Evolutionary conservation across 2,329 filamentous ascomycete species (phyloP).

Genomic region (Niveomyces coronatus): DNA sequence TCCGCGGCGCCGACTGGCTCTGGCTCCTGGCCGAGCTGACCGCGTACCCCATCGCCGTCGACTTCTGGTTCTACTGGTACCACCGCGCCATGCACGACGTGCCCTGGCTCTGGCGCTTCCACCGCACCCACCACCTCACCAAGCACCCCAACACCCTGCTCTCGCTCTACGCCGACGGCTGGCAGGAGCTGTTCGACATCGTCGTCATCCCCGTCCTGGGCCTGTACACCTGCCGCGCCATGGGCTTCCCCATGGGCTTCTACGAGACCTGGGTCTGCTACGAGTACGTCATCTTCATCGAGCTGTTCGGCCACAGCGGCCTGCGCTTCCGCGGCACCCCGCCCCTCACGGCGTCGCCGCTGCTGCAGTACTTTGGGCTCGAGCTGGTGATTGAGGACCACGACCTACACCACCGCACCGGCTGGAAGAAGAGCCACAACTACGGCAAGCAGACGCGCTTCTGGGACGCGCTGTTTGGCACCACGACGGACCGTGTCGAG

Average conservation of each 20-base stretch:
- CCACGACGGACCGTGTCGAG: constrained; percentile 27
- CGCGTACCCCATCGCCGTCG: constrained; percentile 30
- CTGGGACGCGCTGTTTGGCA: constrained; percentile 27
- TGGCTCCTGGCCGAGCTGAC: constrained; percentile 28
- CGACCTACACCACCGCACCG: constrained; percentile 27
- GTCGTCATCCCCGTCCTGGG: constrained; percentile 29
- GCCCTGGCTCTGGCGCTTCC: constrained; percentile 29
- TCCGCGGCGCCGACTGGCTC: constrained; percentile 16
- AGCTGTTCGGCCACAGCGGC: constrained; percentile 27
- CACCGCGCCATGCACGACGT: constrained; percentile 32
- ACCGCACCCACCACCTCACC: constrained; percentile 34
- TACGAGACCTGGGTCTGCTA: constrained; percentile 37
- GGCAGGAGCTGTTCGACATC: constrained; percentile 32
- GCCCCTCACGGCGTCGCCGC: constrained; percentile 21
- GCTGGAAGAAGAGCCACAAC: constrained; percentile 27
- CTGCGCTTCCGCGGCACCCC: constrained; percentile 24
- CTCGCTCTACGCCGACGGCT: constrained; percentile 29
- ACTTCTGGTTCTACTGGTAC: constrained; percentile 36
- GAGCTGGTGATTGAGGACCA: constrained; percentile 33
- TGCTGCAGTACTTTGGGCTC: constrained; percentile 21
- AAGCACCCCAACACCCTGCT: constrained; percentile 34
- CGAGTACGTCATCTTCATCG: constrained; percentile 29
- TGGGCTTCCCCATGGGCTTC: constrained; percentile 32
- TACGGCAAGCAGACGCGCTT: constrained; percentile 29
- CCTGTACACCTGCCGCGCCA: constrained; percentile 21